These are phyloP conservation scores for Dictyostelium purpureum DNA, from an alignment of 78 protist species.

Conservation along the genomic window DNA sequence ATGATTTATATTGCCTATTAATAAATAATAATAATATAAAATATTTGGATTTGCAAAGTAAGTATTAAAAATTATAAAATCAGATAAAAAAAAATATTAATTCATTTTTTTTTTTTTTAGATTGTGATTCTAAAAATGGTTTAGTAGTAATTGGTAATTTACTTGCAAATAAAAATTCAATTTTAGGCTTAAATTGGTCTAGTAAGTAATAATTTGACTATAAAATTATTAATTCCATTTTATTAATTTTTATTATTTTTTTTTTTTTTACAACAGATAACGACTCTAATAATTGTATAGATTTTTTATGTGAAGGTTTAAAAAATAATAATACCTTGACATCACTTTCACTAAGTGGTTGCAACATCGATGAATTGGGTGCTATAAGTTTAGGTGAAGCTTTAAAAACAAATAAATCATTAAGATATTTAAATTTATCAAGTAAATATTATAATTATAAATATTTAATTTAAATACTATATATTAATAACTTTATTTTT, in stretches of 20 bases:
- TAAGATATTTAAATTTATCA: not conserved
- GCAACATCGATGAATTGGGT: slow-evolving; percentile 2
- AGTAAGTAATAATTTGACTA: not conserved
- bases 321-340: not conserved
- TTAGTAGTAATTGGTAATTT: not conserved
- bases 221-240: not conserved
- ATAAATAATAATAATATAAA: not conserved
- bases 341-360: not conserved
- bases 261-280: not conserved
- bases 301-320: not conserved
- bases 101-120: not conserved
- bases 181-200: not conserved
- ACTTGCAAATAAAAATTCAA: not conserved
- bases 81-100: not conserved
- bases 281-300: not conserved
- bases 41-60: slow-evolving; percentile 11
- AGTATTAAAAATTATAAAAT: not conserved
- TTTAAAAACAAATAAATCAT: not conserved
- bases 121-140: not conserved
- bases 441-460: not conserved
- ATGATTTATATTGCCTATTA: not conserved
- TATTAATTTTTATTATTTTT: not conserved
- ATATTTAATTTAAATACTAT: not conserved
- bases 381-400: slow-evolving; percentile 3
- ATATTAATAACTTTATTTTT: not conserved